phyloP scores from a whole-genome alignment of 768 basidiomycete species.

The Melanogaster broomeanus region DNA sequence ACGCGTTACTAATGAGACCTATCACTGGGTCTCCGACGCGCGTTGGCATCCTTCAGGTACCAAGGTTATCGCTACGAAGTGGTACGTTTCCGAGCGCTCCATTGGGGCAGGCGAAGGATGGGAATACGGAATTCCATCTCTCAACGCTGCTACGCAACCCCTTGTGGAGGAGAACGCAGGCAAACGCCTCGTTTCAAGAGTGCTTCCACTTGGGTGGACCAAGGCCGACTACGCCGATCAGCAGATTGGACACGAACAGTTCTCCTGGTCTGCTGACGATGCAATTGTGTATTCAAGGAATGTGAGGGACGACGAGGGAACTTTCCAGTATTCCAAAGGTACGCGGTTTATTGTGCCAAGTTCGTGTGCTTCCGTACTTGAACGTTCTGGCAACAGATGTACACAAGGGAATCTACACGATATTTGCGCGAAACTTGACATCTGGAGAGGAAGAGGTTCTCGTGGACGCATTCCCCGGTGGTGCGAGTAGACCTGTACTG shows the following conservation, averaged over 20 bases:
- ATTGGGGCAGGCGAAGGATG: constrained; percentile 75
- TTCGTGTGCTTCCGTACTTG: not conserved
- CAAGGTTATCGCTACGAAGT: constrained; percentile 72
- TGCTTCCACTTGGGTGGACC: constrained; percentile 62
- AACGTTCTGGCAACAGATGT: constrained; percentile 46
- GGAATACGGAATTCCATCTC: constrained; percentile 56
- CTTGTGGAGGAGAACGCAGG: constrained; percentile 46
- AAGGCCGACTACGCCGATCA: constrained; percentile 61
- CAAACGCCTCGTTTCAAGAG: constrained; percentile 53
- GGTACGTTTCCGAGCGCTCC: constrained; percentile 67
- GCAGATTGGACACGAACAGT: constrained; percentile 75
- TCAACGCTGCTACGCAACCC: constrained; percentile 6
- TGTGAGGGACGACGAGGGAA: constrained; percentile 45
- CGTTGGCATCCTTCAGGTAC: constrained; percentile 69
- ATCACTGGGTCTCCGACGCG: constrained; percentile 67
- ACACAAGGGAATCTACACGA: constrained; percentile 69
- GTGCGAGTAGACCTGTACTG: constrained; percentile 72
- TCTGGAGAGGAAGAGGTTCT: constrained; percentile 51
- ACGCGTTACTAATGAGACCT: constrained; percentile 73
- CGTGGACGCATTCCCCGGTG: constrained; percentile 61
- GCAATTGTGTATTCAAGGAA: constrained; percentile 68
- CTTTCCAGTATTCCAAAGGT: constrained; percentile 71
- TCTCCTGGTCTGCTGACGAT: constrained; percentile 61
- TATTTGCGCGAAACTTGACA: constrained; percentile 67
- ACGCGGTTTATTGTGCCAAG: not conserved